A percentile compares a stretch with the other conserved stretches of the same genome.
These are phyloP conservation scores for Quercus cerris DNA, from an alignment of 306 rosid species.

Conservation along the genomic window DNA sequence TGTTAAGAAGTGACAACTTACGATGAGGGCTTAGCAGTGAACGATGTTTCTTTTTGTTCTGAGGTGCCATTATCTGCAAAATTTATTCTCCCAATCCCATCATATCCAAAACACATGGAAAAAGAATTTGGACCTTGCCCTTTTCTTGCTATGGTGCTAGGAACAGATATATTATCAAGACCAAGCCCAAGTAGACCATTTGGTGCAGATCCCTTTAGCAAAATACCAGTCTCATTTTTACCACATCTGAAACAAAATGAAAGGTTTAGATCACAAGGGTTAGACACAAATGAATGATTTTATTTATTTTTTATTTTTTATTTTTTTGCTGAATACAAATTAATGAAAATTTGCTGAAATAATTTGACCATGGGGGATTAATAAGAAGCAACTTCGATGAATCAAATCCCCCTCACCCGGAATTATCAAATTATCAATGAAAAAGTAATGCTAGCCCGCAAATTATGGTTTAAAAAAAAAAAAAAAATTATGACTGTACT, in stretches of 20 bases:
- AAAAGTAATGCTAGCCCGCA: neutral
- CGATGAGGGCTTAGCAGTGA: conserved; percentile 37
- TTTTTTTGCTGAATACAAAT: neutral
- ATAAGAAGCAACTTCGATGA: conserved; percentile 4
- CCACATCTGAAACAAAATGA: conserved; percentile 69
- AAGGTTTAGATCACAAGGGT: neutral
- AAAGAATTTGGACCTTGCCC: conserved; percentile 66
- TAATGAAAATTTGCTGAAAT: neutral
- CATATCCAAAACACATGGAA: conserved; percentile 82
- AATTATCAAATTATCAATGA: no score
- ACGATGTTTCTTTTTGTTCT: conserved; percentile 71
- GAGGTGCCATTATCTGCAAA: conserved; percentile 73
- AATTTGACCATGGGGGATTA: neutral
- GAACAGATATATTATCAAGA: conserved; percentile 55
- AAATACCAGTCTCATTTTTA: conserved; percentile 67
- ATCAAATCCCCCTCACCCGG: neutral
- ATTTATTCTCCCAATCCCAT: conserved; percentile 71
- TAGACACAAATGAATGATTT: neutral
- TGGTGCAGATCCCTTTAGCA: conserved; percentile 60
- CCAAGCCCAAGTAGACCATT: conserved; percentile 90
- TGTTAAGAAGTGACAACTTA: conserved; percentile 32
- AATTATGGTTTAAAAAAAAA: no score
- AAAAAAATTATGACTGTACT: neutral
- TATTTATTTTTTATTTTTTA: no score
- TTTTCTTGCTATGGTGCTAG: conserved; percentile 68